Base-by-base conservation (phyloP, 2,329 filamentous ascomycete species). In the Fusarium hainanense region DNA sequence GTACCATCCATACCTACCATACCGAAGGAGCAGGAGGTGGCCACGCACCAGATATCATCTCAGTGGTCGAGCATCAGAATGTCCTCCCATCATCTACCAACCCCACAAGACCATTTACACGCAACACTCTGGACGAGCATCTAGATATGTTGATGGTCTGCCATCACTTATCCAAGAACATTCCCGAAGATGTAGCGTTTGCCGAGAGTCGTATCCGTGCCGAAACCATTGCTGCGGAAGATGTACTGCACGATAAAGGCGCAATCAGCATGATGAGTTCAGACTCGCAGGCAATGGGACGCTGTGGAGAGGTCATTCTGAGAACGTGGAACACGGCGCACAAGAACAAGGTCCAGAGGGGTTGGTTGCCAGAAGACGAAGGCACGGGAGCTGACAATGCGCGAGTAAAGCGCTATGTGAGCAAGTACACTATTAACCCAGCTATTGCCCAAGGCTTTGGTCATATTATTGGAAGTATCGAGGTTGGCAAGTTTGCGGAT, bases 71-170 rank as follows among this genome's bases (percentile, higher is more conserved):
- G 79, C 91, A 94, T 75, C 81, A 88, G 49, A 96, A 98, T 77
- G 94, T 98, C 4, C 87, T 98, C 1, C 95, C 95, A 0, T 93
- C 91, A 7, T 95, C 91, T 48, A 98, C 95, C 0, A 98, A 97
- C 78, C 95, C 95, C 1, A 98, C 95, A 3, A 86, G 94, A 4
- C 95, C 95, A 1, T 98, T 90, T 80, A 98, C 95, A 3, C 85
- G 87, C 70, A 98, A 98, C 83, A 98, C 95, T 1, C 87, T 98
- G 0, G 95, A 98, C 77, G 95, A 98, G 81, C 95, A 98, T 81
- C 88, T 98, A 16, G 95, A 98, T 82, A 98, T 98, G 95, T 84
- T 98, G 48, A 98, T 98, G 95, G 93, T 97, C 40, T 98, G 95
- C 84, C 95, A 98, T 80, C 95, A 98, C 77, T 84, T 98, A 12